phyloP scores from a whole-genome alignment of 306 rosid species.

The Dalbergia oliveri region DNA sequence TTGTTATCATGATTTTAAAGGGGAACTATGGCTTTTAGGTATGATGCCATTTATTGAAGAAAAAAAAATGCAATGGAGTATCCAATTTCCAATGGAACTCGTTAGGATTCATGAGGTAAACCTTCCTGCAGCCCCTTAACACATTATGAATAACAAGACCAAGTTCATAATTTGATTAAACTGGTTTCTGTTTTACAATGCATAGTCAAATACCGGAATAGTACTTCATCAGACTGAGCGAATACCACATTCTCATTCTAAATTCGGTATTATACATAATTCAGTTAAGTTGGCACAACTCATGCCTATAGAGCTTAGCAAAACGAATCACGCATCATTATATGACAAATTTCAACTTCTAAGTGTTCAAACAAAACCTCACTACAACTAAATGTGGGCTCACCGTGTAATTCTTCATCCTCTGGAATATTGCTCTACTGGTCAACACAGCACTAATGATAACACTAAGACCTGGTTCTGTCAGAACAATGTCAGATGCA shows the following conservation, averaged over 20 bases:
- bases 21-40: not conserved
- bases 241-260: constrained; percentile 16
- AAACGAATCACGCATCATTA: constrained; percentile 2
- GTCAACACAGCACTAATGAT: constrained; percentile 89
- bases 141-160: not conserved
- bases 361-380: constrained; percentile 14
- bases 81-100: not conserved
- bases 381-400: constrained; percentile 34
- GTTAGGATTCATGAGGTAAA: too few species aligned
- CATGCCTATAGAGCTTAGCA: not conserved
- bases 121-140: too few species aligned
- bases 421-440: constrained; percentile 92
- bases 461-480: constrained; percentile 89
- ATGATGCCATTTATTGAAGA: not conserved
- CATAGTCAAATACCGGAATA: not conserved
- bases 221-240: not conserved
- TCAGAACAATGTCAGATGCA: constrained; percentile 89
- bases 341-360: not conserved
- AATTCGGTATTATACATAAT: not conserved
- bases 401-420: constrained; percentile 93
- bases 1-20: not conserved
- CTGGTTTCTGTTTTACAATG: not conserved
- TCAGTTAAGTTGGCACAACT: constrained; percentile 6
- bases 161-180: not conserved
- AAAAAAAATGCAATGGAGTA: not conserved